A percentile compares a stretch with the other conserved stretches of the same genome.
Evolutionary conservation across 2,329 filamentous ascomycete genomes (phyloP).

Genomic region (Colletotrichum destructivum): DNA sequence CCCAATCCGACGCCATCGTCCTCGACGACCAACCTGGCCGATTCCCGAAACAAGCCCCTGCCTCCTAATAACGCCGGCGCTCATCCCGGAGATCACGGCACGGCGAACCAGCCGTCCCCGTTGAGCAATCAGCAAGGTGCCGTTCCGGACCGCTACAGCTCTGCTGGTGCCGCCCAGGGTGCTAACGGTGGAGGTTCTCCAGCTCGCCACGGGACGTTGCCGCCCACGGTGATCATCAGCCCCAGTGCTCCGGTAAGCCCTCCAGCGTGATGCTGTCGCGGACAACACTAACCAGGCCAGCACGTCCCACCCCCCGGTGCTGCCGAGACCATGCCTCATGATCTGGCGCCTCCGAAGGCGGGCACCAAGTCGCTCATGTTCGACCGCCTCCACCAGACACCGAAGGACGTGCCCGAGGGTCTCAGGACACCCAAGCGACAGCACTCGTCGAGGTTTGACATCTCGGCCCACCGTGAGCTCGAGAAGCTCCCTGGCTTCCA

Average conservation of each 20-base stretch:
- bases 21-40: slow-evolving; percentile 88
- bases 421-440: slow-evolving; percentile 96
- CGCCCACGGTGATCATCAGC: slow-evolving; percentile 94
- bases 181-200: slow-evolving; percentile 69
- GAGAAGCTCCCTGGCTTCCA: slow-evolving; percentile 99
- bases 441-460: slow-evolving; percentile 97
- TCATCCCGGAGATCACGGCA: slow-evolving; percentile 60
- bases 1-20: slow-evolving; percentile 85
- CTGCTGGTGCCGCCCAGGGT: slow-evolving; percentile 55
- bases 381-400: slow-evolving; percentile 91
- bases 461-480: slow-evolving; percentile 95
- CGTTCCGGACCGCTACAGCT: slow-evolving; percentile 60
- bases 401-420: slow-evolving; percentile 96
- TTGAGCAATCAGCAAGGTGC: slow-evolving; percentile 52
- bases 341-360: slow-evolving; percentile 93
- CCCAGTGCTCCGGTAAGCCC: slow-evolving; percentile 88
- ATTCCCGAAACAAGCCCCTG: slow-evolving; percentile 86
- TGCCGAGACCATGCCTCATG: slow-evolving; percentile 97
- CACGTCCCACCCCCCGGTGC: slow-evolving; percentile 94
- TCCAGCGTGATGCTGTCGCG: slow-evolving; percentile 39
- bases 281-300: slow-evolving; percentile 59
- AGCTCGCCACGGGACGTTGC: slow-evolving; percentile 74
- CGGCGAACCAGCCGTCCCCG: slow-evolving; percentile 58
- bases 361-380: slow-evolving; percentile 91
- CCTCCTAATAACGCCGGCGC: slow-evolving; percentile 68